These are phyloP conservation scores for Isochrysis galbana DNA, from an alignment of 78 protist genomes.

Conservation along the genomic window DNA sequence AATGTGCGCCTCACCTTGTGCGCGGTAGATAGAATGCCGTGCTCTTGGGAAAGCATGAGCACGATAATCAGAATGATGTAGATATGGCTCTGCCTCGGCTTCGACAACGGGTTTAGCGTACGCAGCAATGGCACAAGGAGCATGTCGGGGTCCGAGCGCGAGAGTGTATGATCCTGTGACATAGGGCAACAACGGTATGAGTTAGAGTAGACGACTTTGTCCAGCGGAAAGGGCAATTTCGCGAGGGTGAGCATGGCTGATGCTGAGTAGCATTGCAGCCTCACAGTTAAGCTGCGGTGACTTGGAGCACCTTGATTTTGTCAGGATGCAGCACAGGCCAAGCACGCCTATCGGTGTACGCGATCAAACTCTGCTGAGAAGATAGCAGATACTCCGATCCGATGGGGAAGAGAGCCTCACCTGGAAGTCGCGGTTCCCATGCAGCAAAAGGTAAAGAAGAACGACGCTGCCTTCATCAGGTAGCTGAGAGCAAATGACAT, in stretches of 20 bases:
- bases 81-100: not conserved
- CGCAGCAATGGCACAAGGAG: conserved; percentile 10
- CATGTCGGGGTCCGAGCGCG: conserved; percentile 47
- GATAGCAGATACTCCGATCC: too few species aligned
- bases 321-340: not conserved
- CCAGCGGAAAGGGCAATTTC: too few species aligned
- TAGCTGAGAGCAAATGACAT: not conserved
- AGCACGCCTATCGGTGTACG: too few species aligned
- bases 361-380: too few species aligned
- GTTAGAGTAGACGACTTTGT: too few species aligned
- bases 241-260: too few species aligned
- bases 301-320: conserved; percentile 51
- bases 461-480: not conserved
- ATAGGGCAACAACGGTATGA: too few species aligned
- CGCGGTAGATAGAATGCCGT: not conserved
- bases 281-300: too few species aligned
- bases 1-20: not conserved
- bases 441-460: conserved; percentile 66
- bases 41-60: conserved; percentile 13
- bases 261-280: too few species aligned
- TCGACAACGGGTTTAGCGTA: not conserved
- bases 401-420: too few species aligned
- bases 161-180: conserved; percentile 62
- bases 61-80: conserved; percentile 20
- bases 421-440: conserved; percentile 39